Percentiles rank a stretch among this genome's conserved stretches.
These are phyloP conservation scores for Aegle marmelos DNA, from an alignment of 345 rosid genomes.

Conservation along the genomic window DNA sequence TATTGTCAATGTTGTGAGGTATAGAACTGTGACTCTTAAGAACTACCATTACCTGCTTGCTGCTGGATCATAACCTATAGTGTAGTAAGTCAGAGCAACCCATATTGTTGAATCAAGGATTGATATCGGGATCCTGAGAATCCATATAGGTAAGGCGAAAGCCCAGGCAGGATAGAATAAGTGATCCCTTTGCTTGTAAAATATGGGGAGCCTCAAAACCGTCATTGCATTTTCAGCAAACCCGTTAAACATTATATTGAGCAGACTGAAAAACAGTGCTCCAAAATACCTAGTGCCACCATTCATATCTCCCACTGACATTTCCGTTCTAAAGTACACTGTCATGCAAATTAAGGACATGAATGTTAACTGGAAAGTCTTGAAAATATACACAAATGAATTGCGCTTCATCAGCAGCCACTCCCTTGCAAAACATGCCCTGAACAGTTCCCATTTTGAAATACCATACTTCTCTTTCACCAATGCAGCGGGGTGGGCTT, in stretches of 20 bases:
- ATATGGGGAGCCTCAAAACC: slow-evolving; percentile 58
- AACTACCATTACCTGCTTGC: slow-evolving; percentile 43
- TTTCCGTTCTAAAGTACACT: slow-evolving; percentile 56
- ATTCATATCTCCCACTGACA: slow-evolving; percentile 37
- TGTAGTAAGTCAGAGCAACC: slow-evolving; percentile 61
- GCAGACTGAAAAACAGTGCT: slow-evolving; percentile 54
- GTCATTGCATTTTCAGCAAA: slow-evolving; percentile 64
- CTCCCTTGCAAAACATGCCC: slow-evolving; percentile 67
- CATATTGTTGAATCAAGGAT: slow-evolving; percentile 59
- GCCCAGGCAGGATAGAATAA: slow-evolving; percentile 75
- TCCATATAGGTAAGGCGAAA: slow-evolving; percentile 55
- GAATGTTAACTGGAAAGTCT: slow-evolving; percentile 51
- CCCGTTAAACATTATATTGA: slow-evolving; percentile 67
- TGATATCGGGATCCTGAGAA: slow-evolving; percentile 66
- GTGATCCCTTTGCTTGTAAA: slow-evolving; percentile 69
- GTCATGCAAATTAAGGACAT: slow-evolving; percentile 51
- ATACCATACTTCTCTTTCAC: slow-evolving; percentile 67
- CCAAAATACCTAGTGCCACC: slow-evolving; percentile 54
- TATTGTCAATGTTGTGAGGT: neutral
- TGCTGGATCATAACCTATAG: slow-evolving; percentile 66
- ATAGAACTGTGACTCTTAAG: neutral
- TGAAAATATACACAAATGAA: slow-evolving; percentile 54
- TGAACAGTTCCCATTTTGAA: slow-evolving; percentile 62
- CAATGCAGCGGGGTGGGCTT: slow-evolving; percentile 61
- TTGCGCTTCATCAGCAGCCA: slow-evolving; percentile 72